Evolutionary conservation across 2,329 filamentous ascomycete genomes (phyloP).

Genomic region (Chrysosphaeria jannelii): DNA sequence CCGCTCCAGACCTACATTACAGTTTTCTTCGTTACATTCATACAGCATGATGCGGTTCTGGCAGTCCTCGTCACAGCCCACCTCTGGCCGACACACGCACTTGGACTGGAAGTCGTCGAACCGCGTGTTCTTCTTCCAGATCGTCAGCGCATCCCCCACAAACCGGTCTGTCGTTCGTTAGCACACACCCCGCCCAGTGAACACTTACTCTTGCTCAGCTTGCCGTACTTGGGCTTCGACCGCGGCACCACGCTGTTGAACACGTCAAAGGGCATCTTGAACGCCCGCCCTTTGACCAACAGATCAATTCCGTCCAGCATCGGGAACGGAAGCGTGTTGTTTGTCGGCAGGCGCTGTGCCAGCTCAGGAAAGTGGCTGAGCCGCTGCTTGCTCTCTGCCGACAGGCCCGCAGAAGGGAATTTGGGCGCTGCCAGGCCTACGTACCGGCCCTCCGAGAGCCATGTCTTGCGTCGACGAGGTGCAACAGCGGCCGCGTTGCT

Average conservation of each 20-base stretch:
- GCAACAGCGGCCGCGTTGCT: conserved; percentile 5
- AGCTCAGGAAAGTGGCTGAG: conserved; percentile 17
- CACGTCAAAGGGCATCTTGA: conserved; percentile 68
- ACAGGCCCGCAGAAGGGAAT: conserved; percentile 18
- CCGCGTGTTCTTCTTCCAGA: conserved; percentile 55
- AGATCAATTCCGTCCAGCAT: conserved; percentile 48
- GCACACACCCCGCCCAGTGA: not conserved
- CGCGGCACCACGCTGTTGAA: conserved; percentile 68
- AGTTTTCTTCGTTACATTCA: conserved; percentile 80
- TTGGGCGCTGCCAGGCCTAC: conserved; percentile 39
- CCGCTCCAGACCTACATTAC: conserved; percentile 37
- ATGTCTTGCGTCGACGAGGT: conserved; percentile 34
- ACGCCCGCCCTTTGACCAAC: conserved; percentile 45
- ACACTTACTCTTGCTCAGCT: conserved; percentile 60
- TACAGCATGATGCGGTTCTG: conserved; percentile 94
- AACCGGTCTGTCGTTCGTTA: conserved; percentile 37
- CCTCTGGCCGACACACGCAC: conserved; percentile 48
- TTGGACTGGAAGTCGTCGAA: conserved; percentile 44
- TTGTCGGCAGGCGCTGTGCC: conserved; percentile 15
- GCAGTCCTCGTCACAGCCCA: conserved; percentile 67
- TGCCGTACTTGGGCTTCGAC: conserved; percentile 79
- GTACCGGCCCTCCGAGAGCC: conserved; percentile 58
- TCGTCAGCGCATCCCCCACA: conserved; percentile 48
- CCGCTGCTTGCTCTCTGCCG: conserved; percentile 18
- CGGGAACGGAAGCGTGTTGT: conserved; percentile 36